Percentiles rank a stretch among this genome's conserved stretches.
Evolutionary conservation across 164 flowering plant species (phyloP).

Genomic region (Buxus sempervirens): DNA sequence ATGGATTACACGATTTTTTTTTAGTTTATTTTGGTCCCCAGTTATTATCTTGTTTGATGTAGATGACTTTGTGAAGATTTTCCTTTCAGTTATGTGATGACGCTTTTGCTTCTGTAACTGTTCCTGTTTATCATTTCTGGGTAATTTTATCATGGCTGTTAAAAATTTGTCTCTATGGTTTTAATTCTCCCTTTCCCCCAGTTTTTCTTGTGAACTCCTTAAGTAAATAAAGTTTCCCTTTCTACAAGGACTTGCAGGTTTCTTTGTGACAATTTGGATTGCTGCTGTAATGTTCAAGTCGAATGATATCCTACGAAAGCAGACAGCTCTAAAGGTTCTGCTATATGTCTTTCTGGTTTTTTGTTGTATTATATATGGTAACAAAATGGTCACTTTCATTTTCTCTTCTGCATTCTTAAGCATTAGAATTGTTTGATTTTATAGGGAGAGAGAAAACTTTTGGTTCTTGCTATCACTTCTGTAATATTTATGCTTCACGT

Average conservation of each 20-base stretch:
- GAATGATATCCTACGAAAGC: constrained; percentile 70
- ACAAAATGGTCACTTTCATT: too few relatives aligned
- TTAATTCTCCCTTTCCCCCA: background rate
- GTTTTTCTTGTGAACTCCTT: background rate
- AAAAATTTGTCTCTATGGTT: background rate
- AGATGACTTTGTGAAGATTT: background rate
- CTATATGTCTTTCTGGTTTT: background rate
- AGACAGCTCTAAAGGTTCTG: constrained; percentile 73
- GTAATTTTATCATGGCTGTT: too few relatives aligned
- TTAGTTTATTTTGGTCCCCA: background rate
- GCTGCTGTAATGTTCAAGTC: constrained; percentile 84
- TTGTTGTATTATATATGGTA: too few relatives aligned
- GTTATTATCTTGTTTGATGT: background rate
- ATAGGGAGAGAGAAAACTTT: constrained; percentile 74
- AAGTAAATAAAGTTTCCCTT: background rate
- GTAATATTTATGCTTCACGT: constrained; percentile 49
- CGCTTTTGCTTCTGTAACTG: background rate
- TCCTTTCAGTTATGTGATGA: background rate
- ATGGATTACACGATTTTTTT: background rate
- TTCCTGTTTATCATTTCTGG: too few relatives aligned
- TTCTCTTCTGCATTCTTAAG: background rate
- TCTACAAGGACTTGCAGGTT: constrained; percentile 36
- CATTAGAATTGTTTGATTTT: constrained; percentile 13
- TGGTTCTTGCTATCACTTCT: constrained; percentile 42
- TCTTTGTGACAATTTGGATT: constrained; percentile 74